Conservation (phyloP, 164 flowering plant species). For the Nymphaea colorata region DNA sequence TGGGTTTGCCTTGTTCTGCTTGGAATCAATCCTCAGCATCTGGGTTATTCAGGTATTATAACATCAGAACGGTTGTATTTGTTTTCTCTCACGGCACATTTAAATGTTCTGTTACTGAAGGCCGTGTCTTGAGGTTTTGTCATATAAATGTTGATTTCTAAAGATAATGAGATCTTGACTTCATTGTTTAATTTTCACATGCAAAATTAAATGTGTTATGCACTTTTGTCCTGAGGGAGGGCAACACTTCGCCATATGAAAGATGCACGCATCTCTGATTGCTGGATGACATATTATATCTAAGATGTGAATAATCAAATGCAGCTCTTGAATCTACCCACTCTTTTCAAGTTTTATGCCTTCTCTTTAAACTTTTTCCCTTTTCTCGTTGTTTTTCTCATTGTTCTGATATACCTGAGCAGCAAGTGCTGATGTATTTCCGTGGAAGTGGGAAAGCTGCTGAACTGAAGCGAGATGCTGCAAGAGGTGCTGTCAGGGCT, state of each 20-base stretch:
- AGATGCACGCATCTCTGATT: too few relatives aligned
- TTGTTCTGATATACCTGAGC: conserved; percentile 13
- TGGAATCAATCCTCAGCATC: conserved; percentile 71
- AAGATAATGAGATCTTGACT: too few relatives aligned
- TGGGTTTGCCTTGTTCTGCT: conserved; percentile 67
- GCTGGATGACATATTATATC: too few relatives aligned
- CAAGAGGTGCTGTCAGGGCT: conserved; percentile 61
- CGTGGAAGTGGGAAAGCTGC: conserved; percentile 82
- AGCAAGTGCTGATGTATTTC: conserved; percentile 96
- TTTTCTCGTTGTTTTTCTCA: not conserved
- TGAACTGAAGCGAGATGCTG: conserved; percentile 62
- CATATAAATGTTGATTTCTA: not conserved
- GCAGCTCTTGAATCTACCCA: too few relatives aligned
- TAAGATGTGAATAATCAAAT: too few relatives aligned
- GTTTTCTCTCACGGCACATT: not conserved
- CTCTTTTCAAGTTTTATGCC: too few relatives aligned
- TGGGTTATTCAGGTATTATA: conserved; percentile 82
- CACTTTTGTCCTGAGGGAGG: too few relatives aligned
- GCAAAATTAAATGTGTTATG: too few relatives aligned
- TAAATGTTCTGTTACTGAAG: not conserved
- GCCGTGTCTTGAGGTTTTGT: not conserved
- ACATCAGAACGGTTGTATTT: too few relatives aligned
- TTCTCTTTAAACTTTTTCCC: not conserved
- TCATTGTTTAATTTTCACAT: too few relatives aligned
- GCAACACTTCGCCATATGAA: too few relatives aligned